phyloP scores from a whole-genome alignment of 139 green algal genomes.

The Chlamydomonas sphaeroides region DNA sequence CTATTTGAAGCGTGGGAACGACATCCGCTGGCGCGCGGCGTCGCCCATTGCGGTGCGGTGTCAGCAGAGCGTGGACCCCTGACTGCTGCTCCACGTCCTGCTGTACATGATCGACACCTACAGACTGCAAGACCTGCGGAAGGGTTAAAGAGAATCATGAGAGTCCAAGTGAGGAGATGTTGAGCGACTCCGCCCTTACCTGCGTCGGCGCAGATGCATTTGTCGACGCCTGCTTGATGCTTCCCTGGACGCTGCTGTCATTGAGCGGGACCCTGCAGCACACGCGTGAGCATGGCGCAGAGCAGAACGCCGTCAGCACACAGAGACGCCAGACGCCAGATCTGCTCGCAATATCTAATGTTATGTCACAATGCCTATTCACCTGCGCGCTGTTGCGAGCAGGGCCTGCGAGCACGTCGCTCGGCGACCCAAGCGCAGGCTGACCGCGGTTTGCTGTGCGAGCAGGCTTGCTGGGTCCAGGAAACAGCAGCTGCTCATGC shows the following conservation, averaged over 20 bases:
- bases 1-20: slow-evolving; percentile 1
- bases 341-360: neutral
- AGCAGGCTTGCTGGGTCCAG: slow-evolving; percentile 29
- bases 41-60: neutral
- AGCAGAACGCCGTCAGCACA: neutral
- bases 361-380: too few relatives aligned
- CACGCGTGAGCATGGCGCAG: too few relatives aligned
- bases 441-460: slow-evolving; percentile 3
- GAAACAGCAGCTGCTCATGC: slow-evolving; percentile 21
- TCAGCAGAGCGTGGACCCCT: neutral
- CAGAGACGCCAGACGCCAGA: neutral
- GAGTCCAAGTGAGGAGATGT: neutral
- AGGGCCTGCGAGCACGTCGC: slow-evolving; percentile 20
- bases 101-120: neutral
- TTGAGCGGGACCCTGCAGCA: slow-evolving; percentile 11
- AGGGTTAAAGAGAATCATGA: neutral
- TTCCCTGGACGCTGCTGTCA: slow-evolving; percentile 27
- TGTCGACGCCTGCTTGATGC: neutral
- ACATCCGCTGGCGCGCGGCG: neutral
- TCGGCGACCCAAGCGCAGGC: slow-evolving; percentile 14
- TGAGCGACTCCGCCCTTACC: neutral
- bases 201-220: neutral
- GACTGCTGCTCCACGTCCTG: too few relatives aligned
- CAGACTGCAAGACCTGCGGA: neutral
- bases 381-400: slow-evolving; percentile 16